Base-by-base conservation (phyloP, 768 basidiomycete species). In the Macrolepiota fuliginosa region DNA sequence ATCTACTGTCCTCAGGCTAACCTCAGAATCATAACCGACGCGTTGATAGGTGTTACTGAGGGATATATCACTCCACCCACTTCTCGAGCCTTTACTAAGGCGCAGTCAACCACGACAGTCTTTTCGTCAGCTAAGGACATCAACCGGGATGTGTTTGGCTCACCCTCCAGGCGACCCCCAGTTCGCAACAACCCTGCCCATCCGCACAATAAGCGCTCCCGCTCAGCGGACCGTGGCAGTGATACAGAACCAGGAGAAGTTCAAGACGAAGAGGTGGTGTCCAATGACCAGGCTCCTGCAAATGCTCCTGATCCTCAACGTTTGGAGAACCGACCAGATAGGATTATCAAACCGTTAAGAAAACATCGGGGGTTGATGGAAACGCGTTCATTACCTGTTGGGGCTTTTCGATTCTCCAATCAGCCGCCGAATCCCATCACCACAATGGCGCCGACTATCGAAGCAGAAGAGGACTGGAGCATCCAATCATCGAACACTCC, bases 61-160 rank as follows among this genome's bases (percentile, higher is more conserved):
- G 88, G 88, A 58, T 89, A 89, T 66, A 67, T 69, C 32, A 76
- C 76, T 27, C 55, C 73, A 35, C 72, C 76, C 7, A 69, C 76
- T 10, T 25, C 62, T 61, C 56, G 47, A 46, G 76, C 80, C 54
- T 77, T 80, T 54, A 70, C 74, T 63, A 79, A 75, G 66, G 67
- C 80, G 56, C 68, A 75, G 51, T 71, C 78, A 32, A 77, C 74
- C 37, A 74, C 76, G 7, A 64, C 66, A 57, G 81, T 84, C 65
- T 85, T 86, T 67, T 79, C 72, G 49, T 80, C 87, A 25, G 79
- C 85, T 58, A 84, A 81, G 57, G 86, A 88, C 69, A 82, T 77
- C 10, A 73, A 86, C 58, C 81, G 76, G 47, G 79, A 82, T 40
- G 77, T 87, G 19, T 79, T 74, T 56, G 50, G 58, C 40, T 68